Evolutionary conservation across 2,329 filamentous ascomycete species (phyloP), one percentile per base, ranked within the genome.

Genomic region (Cryphonectria japonica): DNA sequence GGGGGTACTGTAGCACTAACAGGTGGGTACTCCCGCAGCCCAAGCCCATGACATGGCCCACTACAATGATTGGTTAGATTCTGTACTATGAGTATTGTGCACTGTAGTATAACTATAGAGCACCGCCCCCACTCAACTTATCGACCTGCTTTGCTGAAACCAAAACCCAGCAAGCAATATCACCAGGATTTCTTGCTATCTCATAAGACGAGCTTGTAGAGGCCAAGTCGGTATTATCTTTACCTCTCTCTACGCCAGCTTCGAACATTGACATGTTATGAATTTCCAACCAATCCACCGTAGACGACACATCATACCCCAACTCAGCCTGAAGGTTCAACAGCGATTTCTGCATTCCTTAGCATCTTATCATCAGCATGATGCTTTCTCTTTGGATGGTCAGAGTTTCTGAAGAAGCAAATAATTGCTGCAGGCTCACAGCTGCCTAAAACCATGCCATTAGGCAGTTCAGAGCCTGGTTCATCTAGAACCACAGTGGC

Each of bases 391-490:
- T 32, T 11, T n/a, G 4, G 2, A 11, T 3, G 6, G 6, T 26
- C 3, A 34, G 34, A 26, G 34, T 37, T 43, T 19, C 29, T 26
- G 39, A 13, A 29, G 11, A 8, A 22, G 61, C 9, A 63, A 16
- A 16, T 43, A 16, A 16, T 5, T 2, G 11, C 13, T 43, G 13
- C 14, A 11, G 13, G 41, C 41, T 5, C 13, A 0, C 34, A 72
- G 66, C 68, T 29, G 71, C 73, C 29, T 71, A 69, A 34, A 73
- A 69, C n/a, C 68, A 69, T 34, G 69, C 66, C 34, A 69, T 22
- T 29, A 74, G n/a, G 46, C 69, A 29, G 14, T 57, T 69, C 29
- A 68, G 39, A 14, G 54, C 63, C 71, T 71, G 72, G 39, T 72
- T 74, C 69, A 72, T 74, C 69, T 71, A 61, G 2, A 39, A 39